These are phyloP conservation scores for Didymella lethalis DNA, from an alignment of 2,329 filamentous ascomycete genomes.

Conservation along the genomic window DNA sequence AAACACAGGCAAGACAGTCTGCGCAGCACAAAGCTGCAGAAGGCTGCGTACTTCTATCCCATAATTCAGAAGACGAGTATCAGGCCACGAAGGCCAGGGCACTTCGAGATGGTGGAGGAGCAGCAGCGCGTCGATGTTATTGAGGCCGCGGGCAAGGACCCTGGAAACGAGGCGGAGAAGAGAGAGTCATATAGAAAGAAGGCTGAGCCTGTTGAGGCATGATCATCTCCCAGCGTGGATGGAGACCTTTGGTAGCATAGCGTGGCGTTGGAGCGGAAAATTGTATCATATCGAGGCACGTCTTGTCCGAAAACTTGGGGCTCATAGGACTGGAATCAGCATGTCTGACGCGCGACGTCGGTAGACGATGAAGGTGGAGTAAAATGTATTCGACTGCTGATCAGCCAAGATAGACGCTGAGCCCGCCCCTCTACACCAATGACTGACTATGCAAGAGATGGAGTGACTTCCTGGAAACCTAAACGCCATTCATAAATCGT, in stretches of 20 bases:
- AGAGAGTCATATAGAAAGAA: conserved; percentile 55
- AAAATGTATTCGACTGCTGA: conserved; percentile 1
- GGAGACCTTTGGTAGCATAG: conserved; percentile 15
- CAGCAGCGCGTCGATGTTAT: conserved; percentile 61
- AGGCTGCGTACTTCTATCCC: conserved; percentile 69
- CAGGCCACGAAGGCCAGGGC: conserved; percentile 53
- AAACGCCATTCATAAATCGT: conserved; percentile 21
- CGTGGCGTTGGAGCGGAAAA: conserved; percentile 23
- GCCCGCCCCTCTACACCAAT: neutral
- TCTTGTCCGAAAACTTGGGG: neutral
- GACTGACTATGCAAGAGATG: neutral
- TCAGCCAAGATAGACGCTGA: neutral
- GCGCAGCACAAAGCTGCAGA: conserved; percentile 49
- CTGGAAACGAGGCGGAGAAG: conserved; percentile 59
- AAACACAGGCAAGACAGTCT: conserved; percentile 49
- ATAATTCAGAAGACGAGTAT: conserved; percentile 65
- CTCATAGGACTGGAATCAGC: neutral
- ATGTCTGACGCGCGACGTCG: neutral
- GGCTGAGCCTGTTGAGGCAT: conserved; percentile 50
- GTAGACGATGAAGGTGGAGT: neutral
- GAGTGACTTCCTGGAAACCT: conserved; percentile 6
- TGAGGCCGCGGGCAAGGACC: conserved; percentile 61
- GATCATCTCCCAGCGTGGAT: neutral
- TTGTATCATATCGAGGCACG: conserved; percentile 10
- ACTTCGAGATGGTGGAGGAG: conserved; percentile 53